Base-by-base conservation (phyloP, 352 stramenopile species). In the Pilasporangium apinafurcum region DNA sequence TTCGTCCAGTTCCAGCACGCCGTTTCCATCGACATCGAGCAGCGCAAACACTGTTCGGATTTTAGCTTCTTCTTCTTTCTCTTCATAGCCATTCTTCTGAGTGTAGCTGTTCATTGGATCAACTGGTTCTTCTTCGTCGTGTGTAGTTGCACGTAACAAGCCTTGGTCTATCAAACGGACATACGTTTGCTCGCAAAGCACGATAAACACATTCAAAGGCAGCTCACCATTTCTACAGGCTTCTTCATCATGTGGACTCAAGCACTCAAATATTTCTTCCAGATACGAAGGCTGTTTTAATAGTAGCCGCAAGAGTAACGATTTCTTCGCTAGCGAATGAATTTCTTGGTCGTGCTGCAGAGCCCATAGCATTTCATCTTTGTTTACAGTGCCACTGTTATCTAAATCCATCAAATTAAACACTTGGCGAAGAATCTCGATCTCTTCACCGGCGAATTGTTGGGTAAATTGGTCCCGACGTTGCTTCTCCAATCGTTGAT, bases 341-440 rank as follows among this genome's bases (percentile, higher is more conserved):
- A 90, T 55, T 31, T 84, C 71, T 14, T 62, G 53, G 34, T 90
- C 77, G 9, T 68, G 65, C 32, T 79, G 63, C 22, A 87, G 41
- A 9, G 77, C 77, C 72, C 72, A 90, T 9, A 59, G 45, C 51
- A 86, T 79, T 35, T 90, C 74, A 7, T 56, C 42, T 40, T 83
- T 69, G 48, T 78, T 71, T 33, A 90, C 67, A 0, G 74, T 72
- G 5, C 72, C 67, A n/a, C 69, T 85, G 35, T 48, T 57, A 45
- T 87, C 77, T 17, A 65, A 48, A 44, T 90, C 77, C 60, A 90
- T 84, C n/a, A 75, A 34, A 0, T 48, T 34, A 27, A 90, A 89
- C 26, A 90, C 51, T 5, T 63, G 51, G 2, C 30, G 56, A 4
- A 89, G 53, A 0, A 70, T 46, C 0, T 26, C 14, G 4, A 64